These are phyloP conservation scores for Chondrus crispus DNA, from an alignment of 23 red algal species.

Conservation along the genomic window DNA sequence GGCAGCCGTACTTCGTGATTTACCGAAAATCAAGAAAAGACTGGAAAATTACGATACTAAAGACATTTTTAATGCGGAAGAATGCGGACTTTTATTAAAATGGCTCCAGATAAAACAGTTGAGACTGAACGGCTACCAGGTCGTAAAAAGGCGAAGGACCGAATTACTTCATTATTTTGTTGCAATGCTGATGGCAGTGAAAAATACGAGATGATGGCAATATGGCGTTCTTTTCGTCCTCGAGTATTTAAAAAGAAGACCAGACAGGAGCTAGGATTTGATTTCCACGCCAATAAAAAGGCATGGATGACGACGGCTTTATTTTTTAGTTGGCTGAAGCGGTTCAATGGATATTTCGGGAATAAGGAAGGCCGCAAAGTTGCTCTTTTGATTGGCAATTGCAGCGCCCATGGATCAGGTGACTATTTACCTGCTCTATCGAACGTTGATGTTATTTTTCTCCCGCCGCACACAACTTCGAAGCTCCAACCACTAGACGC, in stretches of 20 bases:
- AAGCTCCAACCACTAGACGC: background rate
- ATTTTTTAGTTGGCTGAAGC: background rate
- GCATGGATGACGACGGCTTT: slow-evolving; percentile 8
- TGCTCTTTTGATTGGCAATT: background rate
- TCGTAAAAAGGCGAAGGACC: background rate
- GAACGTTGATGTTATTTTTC: background rate
- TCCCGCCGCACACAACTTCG: background rate
- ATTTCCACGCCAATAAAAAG: background rate
- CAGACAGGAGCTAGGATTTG: background rate
- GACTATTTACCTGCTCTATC: background rate
- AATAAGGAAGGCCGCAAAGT: background rate
- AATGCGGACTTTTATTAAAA: background rate
- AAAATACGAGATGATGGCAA: background rate
- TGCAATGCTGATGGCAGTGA: background rate
- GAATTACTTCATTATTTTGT: background rate
- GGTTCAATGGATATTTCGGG: background rate
- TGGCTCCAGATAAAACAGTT: background rate
- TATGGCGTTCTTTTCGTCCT: background rate
- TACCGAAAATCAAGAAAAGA: background rate
- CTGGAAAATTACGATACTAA: background rate
- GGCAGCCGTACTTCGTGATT: background rate
- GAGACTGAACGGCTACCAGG: background rate
- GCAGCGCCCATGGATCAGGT: background rate
- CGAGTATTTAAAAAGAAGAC: background rate
- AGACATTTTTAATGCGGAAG: background rate